Evolutionary conservation across 495 filamentous ascomycete genomes (phyloP), one percentile per base, ranked within the genome.

Genomic region (Penicillium egyptiacum): DNA sequence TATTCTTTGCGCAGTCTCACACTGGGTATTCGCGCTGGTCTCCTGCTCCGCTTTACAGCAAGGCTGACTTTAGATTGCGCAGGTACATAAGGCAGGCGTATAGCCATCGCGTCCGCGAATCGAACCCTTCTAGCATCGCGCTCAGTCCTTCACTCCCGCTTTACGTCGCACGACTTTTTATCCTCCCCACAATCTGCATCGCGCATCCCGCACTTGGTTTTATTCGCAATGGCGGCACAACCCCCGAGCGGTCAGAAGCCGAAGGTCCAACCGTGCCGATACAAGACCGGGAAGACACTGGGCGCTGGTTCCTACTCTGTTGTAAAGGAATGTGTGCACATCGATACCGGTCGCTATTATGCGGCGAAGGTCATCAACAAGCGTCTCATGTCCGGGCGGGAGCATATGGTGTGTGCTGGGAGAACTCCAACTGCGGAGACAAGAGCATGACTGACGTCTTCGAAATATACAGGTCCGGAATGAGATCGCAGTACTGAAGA

Each of bases 301-400:
- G 94, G 94, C 54, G 91, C 94, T 5, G 94, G 94, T 56, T 95
- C 90, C 42, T 98, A 98, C 76, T 97, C 92, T 44, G 94, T 98
- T 55, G 94, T 98, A n/a, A 98, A 98, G 73, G 94, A 98, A 75
- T 98, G 94, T 71, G 92, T 98, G 19, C 95, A 98, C 72, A 97
- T 98, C 64, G 94, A 98, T 61, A 98, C 95, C 1, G 95, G 93
- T 46, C 83, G 92, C 53, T 98, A 96, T 77, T 98, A 98, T 86
- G 94, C 94, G 16, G 94, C 95, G 37, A 98, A 98, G 75, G 95
- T 98, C 20, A 98, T 98, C 75, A 98, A 98, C 73, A 98, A 98
- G 82, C 82, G 94, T 31, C 76, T 98, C 64, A 98, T 98, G 94
- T 89, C 91, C 28, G 94, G 94, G 48, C 83, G 95, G 56, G 94